Evolutionary conservation across 257 asterid species (phyloP).

Genomic region (Solanum dulcamara): DNA sequence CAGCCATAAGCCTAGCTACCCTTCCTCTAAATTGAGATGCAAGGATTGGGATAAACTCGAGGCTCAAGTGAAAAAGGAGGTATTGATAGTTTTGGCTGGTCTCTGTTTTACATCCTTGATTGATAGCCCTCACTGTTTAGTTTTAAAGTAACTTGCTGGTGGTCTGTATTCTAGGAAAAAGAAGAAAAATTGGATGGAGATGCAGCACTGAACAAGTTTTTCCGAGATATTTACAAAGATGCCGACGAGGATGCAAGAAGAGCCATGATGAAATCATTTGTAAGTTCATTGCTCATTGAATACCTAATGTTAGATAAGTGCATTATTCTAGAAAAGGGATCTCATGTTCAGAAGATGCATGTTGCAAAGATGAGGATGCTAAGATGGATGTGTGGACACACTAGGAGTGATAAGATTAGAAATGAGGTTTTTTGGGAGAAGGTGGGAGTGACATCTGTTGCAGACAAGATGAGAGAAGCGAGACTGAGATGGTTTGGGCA

Average conservation of each 20-base stretch:
- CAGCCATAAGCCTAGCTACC: slow-evolving; percentile 50
- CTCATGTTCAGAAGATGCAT: too few species aligned
- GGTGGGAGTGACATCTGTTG: too few species aligned
- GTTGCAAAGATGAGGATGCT: too few species aligned
- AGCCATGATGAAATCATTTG: slow-evolving; percentile 97
- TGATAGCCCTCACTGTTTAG: neutral
- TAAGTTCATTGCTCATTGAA: slow-evolving; percentile 24
- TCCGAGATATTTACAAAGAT: slow-evolving; percentile 66
- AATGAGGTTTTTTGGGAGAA: too few species aligned
- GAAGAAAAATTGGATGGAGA: slow-evolving; percentile 95
- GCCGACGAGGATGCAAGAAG: slow-evolving; percentile 89
- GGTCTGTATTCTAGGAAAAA: slow-evolving; percentile 45
- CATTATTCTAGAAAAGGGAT: neutral
- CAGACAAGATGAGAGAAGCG: too few species aligned
- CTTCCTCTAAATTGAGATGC: slow-evolving; percentile 60
- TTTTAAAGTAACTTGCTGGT: neutral
- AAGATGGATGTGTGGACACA: too few species aligned
- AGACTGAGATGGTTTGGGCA: too few species aligned
- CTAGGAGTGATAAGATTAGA: too few species aligned
- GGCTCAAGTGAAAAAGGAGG: slow-evolving; percentile 84
- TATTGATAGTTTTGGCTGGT: slow-evolving; percentile 10
- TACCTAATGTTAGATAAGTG: neutral
- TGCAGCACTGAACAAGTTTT: slow-evolving; percentile 89
- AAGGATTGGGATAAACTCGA: slow-evolving; percentile 92
- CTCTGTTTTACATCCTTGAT: neutral